Base-by-base conservation (phyloP, 164 flowering plant species). In the Kalanchoe fedtschenkoi region DNA sequence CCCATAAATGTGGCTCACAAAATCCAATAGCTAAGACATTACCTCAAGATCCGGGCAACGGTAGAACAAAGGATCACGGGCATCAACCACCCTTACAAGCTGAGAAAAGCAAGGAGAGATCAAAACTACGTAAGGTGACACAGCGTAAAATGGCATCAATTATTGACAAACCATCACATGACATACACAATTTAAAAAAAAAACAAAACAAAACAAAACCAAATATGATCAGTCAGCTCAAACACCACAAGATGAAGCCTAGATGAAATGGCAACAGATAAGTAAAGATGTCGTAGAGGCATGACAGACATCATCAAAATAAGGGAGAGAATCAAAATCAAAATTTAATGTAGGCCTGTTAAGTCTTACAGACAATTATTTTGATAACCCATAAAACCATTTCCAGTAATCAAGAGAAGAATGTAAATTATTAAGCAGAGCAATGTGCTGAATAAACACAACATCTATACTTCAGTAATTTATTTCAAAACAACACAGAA, bases 1-100 rank as follows among this genome's bases (percentile, higher is more conserved):
- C 54, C 29, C 28, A 47, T 22, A n/a, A n/a, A 47, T 5, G 28
- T 47, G 55, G 30, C 28, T 22, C 13, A 22, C 14, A 7, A 32
- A 58, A 33, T 17, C 16, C n/a, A 33, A 58, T 7, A 58, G 10
- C 24, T 14, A 17, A 19, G 4, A n/a, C 28, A 53, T 65, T 87
- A 90, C 99, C 99, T 93, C 99, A 70, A 93, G 93, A 76, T 93
- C 97, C 62, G 96, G 93, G 70, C 97, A 93, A 14, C 97, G 88
- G 61, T 93, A 93, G 76, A 93, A 93, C 51, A 93, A 73, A 6
- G 99, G 99, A 61, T 93, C 89, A 58, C 99, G 81, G 15, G 96
- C 97, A 87, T 93, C 99, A 78, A 93, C 95, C 65, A 93, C 99
- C 97, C 87, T 93, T 62, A 93, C 99, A 65, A 93, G 71, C 98